A percentile compares a stretch with the other conserved stretches of the same genome.
phyloP scores from a whole-genome alignment of 768 basidiomycete species.

The Neoboletus magnificus region DNA sequence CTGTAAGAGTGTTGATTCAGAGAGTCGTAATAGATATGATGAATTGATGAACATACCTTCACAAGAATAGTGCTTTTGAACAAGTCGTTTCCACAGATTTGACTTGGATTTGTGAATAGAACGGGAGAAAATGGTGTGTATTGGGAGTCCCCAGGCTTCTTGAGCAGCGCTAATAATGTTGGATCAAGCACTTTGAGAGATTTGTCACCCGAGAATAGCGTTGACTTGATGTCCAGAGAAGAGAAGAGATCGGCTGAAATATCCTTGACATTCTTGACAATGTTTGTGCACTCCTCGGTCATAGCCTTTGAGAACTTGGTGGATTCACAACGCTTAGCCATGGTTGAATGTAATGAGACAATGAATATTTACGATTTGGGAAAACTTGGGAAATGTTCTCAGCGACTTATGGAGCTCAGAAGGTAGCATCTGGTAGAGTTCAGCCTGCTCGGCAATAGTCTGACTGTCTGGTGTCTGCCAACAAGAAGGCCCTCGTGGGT shows the following conservation, averaged over 20 bases:
- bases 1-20: too few species aligned
- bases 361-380: background rate
- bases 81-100: background rate
- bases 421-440: background rate
- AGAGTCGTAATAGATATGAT: too few species aligned
- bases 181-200: background rate
- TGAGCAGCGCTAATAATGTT: background rate
- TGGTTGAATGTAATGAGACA: background rate
- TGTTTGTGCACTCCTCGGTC: background rate
- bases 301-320: background rate
- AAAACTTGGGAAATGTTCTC: too few species aligned
- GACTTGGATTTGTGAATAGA: background rate
- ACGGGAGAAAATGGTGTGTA: background rate
- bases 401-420: background rate
- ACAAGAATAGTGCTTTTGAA: background rate
- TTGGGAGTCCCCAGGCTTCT: background rate
- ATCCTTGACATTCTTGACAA: background rate
- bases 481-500: background rate
- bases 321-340: background rate
- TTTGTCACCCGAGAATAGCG: background rate
- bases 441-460: background rate
- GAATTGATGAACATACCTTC: background rate
- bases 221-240: background rate
- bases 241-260: background rate
- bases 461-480: background rate